phyloP scores from a whole-genome alignment of 768 basidiomycete genomes.

The Xerocomellus dryophilus region DNA sequence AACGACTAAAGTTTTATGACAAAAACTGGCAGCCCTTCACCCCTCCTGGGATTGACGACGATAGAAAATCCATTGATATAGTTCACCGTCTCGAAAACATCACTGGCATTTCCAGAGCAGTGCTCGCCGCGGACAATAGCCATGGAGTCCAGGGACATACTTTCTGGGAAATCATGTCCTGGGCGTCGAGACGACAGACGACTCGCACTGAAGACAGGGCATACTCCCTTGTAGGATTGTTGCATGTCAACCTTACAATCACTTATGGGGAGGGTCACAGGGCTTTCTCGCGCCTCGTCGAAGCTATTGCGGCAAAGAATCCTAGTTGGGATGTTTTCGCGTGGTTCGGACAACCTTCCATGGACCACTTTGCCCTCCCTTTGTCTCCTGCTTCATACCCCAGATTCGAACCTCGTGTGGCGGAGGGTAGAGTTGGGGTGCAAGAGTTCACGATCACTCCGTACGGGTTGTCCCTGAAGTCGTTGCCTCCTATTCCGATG shows the following conservation, averaged over 20 bases:
- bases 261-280: slow-evolving; percentile 22
- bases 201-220: slow-evolving; percentile 22
- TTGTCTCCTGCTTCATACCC: slow-evolving; percentile 13
- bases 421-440: background rate
- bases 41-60: background rate
- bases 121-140: slow-evolving; percentile 1
- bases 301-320: background rate
- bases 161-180: slow-evolving; percentile 16
- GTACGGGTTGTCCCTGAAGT: background rate
- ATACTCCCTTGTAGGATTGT: slow-evolving; percentile 21
- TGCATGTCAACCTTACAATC: slow-evolving; percentile 16
- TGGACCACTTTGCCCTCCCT: slow-evolving; percentile 13
- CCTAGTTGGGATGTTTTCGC: slow-evolving; percentile 16
- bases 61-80: background rate
- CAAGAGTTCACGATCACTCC: background rate
- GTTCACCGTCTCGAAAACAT: background rate
- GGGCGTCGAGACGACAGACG: slow-evolving; percentile 23
- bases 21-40: slow-evolving; percentile 12
- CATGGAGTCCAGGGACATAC: background rate
- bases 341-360: slow-evolving; percentile 13
- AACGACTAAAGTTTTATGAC: slow-evolving; percentile 17
- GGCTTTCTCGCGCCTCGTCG: slow-evolving; percentile 20
- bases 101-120: slow-evolving; percentile 5
- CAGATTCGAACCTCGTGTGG: background rate
- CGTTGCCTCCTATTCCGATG: slow-evolving; percentile 6